Evolutionary conservation across 345 rosid species (phyloP).

Genomic region (Lenwebbia sp.): DNA sequence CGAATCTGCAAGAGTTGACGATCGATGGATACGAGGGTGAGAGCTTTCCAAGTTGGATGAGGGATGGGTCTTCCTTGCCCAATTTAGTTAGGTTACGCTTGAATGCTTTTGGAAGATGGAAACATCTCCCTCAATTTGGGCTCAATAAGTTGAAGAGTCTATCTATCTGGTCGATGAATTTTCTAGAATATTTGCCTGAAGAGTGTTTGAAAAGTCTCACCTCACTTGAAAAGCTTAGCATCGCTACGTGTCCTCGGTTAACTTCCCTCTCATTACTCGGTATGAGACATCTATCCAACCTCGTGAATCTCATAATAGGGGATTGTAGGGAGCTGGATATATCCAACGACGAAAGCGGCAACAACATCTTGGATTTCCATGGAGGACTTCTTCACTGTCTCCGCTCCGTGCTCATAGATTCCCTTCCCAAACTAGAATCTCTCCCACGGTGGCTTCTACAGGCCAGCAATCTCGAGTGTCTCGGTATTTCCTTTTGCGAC

Average conservation of each 20-base stretch:
- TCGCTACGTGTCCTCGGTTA: no score
- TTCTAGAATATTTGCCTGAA: background rate
- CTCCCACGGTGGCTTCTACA: background rate
- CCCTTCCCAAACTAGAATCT: background rate
- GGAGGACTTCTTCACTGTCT: background rate
- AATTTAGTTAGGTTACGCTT: fast-evolving
- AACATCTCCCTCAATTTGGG: background rate
- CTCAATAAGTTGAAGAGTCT: background rate
- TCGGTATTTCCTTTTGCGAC: fast-evolving
- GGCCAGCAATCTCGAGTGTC: background rate
- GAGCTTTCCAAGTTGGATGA: background rate
- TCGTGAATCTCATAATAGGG: no score
- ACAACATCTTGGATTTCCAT: background rate
- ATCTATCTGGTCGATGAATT: background rate
- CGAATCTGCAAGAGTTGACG: fast-evolving
- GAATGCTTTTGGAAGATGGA: fast-evolving
- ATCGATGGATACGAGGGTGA: fast-evolving
- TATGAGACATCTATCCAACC: no score
- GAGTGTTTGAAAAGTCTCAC: background rate
- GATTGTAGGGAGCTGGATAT: no score
- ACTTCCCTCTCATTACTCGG: no score
- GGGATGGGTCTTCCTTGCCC: fast-evolving
- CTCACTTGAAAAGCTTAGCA: no score
- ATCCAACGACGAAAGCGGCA: background rate
- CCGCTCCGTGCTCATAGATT: fast-evolving